Percentiles rank a stretch among this genome's conserved stretches.
These are phyloP conservation scores for Solanum lycopersicoides DNA, from an alignment of 257 asterid genomes.

Conservation along the genomic window DNA sequence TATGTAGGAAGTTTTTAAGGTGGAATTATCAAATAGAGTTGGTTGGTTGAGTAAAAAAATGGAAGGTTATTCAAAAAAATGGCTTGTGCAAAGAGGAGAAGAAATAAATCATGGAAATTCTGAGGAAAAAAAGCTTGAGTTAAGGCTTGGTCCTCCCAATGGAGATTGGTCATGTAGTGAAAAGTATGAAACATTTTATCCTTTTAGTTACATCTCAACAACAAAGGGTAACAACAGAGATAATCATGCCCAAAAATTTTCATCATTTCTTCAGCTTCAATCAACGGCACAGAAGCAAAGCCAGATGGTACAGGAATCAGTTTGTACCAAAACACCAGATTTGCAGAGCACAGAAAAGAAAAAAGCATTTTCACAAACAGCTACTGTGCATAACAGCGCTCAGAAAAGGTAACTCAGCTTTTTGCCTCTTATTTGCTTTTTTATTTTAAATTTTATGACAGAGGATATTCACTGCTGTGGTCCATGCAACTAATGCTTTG, in stretches of 20 bases:
- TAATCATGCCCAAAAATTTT: background rate
- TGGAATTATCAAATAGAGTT: background rate
- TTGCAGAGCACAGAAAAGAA: conserved; percentile 49
- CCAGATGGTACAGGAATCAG: conserved; percentile 39
- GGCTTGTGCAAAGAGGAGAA: conserved; percentile 12
- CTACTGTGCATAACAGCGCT: conserved; percentile 51
- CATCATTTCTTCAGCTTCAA: conserved; percentile 35
- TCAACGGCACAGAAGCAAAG: conserved; percentile 19
- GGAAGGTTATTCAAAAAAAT: conserved; percentile 52
- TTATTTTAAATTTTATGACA: conserved; percentile 13
- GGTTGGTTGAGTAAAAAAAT: conserved; percentile 11
- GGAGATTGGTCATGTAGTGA: conserved; percentile 33
- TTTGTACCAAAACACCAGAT: conserved; percentile 31
- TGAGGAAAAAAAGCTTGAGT: conserved; percentile 74
- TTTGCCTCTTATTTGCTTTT: conserved; percentile 1
- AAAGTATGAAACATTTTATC: conserved; percentile 3
- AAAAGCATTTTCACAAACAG: conserved; percentile 50
- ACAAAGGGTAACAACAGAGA: background rate
- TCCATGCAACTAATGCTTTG: conserved; percentile 22
- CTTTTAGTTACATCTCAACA: conserved; percentile 16
- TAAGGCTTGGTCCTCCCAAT: conserved; percentile 85
- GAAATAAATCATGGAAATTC: background rate
- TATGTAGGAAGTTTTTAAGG: background rate
- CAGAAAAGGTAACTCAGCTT: conserved; percentile 70
- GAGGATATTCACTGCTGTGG: conserved; percentile 59